Evolutionary conservation across 2,329 filamentous ascomycete genomes (phyloP).

Genomic region (Talaromyces sp.): DNA sequence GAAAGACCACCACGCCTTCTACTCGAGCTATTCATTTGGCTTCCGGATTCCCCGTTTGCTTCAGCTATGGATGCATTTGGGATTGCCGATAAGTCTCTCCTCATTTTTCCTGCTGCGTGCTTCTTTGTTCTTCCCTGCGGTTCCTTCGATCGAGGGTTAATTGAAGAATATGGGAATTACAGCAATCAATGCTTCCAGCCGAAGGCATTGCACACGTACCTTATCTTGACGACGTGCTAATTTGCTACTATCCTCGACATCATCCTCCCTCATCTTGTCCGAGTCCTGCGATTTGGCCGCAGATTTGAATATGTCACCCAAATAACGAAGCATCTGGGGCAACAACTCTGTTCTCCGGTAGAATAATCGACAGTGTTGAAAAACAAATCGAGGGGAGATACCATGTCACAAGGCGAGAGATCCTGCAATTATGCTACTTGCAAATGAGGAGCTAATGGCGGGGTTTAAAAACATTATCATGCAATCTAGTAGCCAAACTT

Average conservation of each 20-base stretch:
- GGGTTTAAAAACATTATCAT: not conserved
- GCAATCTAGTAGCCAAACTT: not conserved
- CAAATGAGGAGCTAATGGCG: not conserved
- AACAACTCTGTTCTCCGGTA: not conserved
- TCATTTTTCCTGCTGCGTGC: not conserved
- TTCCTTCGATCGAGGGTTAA: not conserved
- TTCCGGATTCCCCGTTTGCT: not conserved
- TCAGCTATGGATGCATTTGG: not conserved
- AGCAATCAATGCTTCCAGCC: not conserved
- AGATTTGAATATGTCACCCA: not conserved
- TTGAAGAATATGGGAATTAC: not conserved
- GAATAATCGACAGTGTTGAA: not conserved
- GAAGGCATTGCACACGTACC: not conserved
- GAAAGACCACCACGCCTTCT: not conserved
- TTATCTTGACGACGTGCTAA: not conserved
- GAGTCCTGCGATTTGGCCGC: not conserved
- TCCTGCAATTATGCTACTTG: not conserved
- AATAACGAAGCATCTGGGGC: not conserved
- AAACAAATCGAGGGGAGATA: not conserved
- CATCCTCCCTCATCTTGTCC: not conserved
- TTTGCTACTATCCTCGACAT: not conserved
- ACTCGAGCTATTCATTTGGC: not conserved
- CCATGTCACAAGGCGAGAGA: not conserved
- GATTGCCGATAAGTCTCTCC: not conserved
- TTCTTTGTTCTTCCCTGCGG: not conserved